Conservation (phyloP, 1,139 yeast genomes). For the Saccharomycopsis phalli region DNA sequence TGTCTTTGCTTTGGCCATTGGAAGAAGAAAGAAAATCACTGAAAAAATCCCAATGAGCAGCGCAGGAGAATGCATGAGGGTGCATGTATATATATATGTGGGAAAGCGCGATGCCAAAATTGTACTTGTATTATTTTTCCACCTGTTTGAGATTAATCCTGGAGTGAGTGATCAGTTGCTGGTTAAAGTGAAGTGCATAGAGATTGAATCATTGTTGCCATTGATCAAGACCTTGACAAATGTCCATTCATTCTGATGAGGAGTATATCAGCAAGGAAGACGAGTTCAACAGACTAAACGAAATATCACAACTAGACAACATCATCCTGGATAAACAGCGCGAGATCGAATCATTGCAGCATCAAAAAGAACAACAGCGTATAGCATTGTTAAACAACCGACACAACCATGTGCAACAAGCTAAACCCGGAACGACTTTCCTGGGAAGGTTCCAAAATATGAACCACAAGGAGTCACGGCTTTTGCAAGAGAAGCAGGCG, state of each 20-base stretch:
- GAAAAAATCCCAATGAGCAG: too few relatives aligned
- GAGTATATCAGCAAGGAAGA: slow-evolving; percentile 18
- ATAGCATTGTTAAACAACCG: not conserved
- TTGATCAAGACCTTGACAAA: not conserved
- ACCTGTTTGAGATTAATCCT: too few relatives aligned
- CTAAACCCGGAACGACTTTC: slow-evolving; percentile 1
- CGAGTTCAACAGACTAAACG: slow-evolving; percentile 10
- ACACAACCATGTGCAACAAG: not conserved
- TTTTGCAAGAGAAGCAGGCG: slow-evolving; percentile 19
- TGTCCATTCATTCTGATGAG: slow-evolving; percentile 13
- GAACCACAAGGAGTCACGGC: not conserved
- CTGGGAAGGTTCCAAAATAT: not conserved
- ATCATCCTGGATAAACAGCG: slow-evolving; percentile 9
- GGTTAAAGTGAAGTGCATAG: too few relatives aligned
- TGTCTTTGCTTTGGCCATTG: slow-evolving; percentile 28
- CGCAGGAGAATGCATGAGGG: too few relatives aligned
- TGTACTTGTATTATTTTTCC: too few relatives aligned
- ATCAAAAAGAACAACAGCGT: slow-evolving; percentile 8
- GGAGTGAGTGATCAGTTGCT: too few relatives aligned
- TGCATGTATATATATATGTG: too few relatives aligned
- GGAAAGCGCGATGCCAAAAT: too few relatives aligned
- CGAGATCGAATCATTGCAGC: slow-evolving; percentile 17
- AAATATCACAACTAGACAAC: slow-evolving; percentile 13
- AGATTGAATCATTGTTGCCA: not conserved
- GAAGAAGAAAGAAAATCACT: not conserved